These are phyloP conservation scores for Penicillium expansum DNA, from an alignment of 2,329 filamentous ascomycete genomes.

Conservation along the genomic window DNA sequence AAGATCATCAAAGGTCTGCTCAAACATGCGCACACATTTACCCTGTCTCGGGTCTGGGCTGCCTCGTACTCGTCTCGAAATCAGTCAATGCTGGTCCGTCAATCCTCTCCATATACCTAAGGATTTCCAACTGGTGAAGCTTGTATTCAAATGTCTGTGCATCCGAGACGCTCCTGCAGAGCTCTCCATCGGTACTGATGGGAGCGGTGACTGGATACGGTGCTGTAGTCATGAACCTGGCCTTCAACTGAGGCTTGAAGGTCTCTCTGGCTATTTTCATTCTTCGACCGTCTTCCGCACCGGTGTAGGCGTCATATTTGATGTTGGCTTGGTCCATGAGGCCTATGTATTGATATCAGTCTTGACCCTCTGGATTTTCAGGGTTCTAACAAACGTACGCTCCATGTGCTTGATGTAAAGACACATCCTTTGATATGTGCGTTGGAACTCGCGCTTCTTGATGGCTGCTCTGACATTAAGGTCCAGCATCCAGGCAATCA, in stretches of 20 bases:
- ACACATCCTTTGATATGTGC: slow-evolving; percentile 2
- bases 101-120: slow-evolving; percentile 3
- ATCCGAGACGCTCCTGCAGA: slow-evolving; percentile 1
- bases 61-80: neutral
- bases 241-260: neutral
- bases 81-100: slow-evolving; percentile 1
- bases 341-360: neutral
- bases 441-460: slow-evolving; percentile 6
- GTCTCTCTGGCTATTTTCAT: neutral
- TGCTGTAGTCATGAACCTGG: neutral
- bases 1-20: neutral
- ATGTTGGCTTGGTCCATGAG: slow-evolving; percentile 1
- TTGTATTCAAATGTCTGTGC: slow-evolving; percentile 8
- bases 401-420: slow-evolving; percentile 10
- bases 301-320: neutral
- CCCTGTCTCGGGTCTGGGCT: neutral
- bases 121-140: slow-evolving; percentile 8
- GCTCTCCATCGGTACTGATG: neutral
- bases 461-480: slow-evolving; percentile 1
- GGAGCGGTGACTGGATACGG: slow-evolving; percentile 2
- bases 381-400: neutral
- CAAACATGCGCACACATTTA: neutral
- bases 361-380: neutral
- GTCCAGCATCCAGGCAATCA: slow-evolving; percentile 10
- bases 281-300: neutral